Evolutionary conservation across 371 early-diverging fungal genomes (phyloP).

Genomic region (Haplosporangium sp.): DNA sequence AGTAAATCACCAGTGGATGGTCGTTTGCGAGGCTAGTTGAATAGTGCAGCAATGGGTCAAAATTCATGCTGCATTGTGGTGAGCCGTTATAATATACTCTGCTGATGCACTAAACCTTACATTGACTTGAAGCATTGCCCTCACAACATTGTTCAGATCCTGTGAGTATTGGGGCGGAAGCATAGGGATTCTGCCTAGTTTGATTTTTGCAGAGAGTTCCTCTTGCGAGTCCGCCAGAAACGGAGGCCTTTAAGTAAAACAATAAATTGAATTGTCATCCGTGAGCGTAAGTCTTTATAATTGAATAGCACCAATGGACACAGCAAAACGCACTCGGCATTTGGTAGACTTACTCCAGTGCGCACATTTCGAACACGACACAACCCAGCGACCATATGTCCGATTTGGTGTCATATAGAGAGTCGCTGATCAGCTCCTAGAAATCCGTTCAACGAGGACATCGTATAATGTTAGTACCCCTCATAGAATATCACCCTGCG

Average conservation of each 20-base stretch:
- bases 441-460: neutral
- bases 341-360: constrained; percentile 63
- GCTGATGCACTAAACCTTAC: constrained; percentile 34
- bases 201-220: constrained; percentile 64
- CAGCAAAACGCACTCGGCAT: neutral
- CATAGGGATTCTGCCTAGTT: constrained; percentile 58
- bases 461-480: neutral
- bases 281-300: neutral
- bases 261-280: neutral
- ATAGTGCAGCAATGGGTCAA: neutral
- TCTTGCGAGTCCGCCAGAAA: constrained; percentile 71
- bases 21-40: constrained; percentile 40
- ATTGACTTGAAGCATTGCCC: constrained; percentile 65
- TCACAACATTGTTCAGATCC: constrained; percentile 59
- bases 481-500: neutral
- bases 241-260: constrained; percentile 63
- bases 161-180: constrained; percentile 66
- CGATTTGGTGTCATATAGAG: constrained; percentile 70
- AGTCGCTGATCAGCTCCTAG: constrained; percentile 72
- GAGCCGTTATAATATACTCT: too few species aligned
- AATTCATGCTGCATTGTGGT: neutral
- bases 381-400: constrained; percentile 82
- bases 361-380: constrained; percentile 75
- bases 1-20: constrained; percentile 54
- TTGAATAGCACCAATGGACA: neutral